A percentile compares a stretch with the other conserved stretches of the same genome.
Evolutionary conservation across 208 protist genomes (phyloP).

Genomic region (Angomonas ambiguus): DNA sequence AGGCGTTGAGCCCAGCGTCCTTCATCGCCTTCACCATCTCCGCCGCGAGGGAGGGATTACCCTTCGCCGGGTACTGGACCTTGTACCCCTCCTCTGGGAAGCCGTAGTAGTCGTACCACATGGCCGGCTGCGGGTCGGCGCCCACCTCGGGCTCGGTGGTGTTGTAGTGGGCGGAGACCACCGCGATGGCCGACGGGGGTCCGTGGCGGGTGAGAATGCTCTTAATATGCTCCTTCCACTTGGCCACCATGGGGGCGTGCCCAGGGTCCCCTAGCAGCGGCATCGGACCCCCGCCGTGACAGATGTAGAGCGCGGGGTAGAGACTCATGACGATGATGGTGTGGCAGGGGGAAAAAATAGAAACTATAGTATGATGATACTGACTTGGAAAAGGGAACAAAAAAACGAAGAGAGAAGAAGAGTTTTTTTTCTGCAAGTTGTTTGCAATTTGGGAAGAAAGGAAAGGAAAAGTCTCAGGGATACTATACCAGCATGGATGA

Average conservation of each 20-base stretch:
- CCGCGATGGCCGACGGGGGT: conserved; percentile 55
- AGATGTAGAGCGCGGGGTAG: conserved; percentile 63
- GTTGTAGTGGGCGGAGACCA: conserved; percentile 88
- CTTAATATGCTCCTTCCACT: conserved; percentile 34
- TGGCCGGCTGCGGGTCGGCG: conserved; percentile 18
- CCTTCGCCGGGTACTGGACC: conserved; percentile 63
- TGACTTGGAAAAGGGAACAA: background rate
- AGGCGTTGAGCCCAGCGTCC: conserved; percentile 23
- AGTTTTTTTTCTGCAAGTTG: too few species aligned
- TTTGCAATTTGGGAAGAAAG: too few species aligned
- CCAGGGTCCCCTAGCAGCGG: conserved; percentile 46
- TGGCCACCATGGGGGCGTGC: conserved; percentile 25
- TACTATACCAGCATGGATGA: too few species aligned
- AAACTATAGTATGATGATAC: conserved; percentile 4
- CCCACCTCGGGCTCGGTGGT: conserved; percentile 31
- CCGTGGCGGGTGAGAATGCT: conserved; percentile 29
- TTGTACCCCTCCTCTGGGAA: conserved; percentile 77
- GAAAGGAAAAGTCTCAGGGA: too few species aligned
- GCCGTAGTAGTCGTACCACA: conserved; percentile 90
- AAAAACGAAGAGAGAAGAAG: background rate
- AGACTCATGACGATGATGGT: background rate
- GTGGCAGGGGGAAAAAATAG: background rate
- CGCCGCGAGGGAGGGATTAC: conserved; percentile 26
- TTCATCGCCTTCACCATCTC: conserved; percentile 34
- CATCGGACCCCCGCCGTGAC: conserved; percentile 67